Evolutionary conservation across 1,139 yeast genomes (phyloP), one percentile per base, ranked within the genome.

Genomic region (Nakaseomyces glabratus): DNA sequence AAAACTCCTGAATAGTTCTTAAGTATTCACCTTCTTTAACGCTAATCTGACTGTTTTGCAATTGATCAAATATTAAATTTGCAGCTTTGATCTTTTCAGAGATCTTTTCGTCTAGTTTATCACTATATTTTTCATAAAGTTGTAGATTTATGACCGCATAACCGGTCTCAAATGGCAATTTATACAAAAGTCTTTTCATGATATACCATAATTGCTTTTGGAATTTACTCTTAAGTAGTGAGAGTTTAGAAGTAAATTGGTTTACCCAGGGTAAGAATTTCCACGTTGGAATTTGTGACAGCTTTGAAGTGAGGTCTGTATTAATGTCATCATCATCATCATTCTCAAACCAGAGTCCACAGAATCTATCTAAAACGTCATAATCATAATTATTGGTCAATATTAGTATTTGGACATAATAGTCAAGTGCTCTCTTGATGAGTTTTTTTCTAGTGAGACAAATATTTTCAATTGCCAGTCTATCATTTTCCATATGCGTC

Each of bases 341-440:
- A 45, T 71, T 69, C 40, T 80, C 82, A 28, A 90, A 65, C 95
- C 96, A 88, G n/a, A 88, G 57, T 0, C 93, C 81, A 52, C 88
- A 78, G 42, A 88, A 79, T 36, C 82, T 70, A 46, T 85, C 94
- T 34, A 81, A 62, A 39, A 74, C 79, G 39, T 75, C 79, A 36
- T 69, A 73, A 33, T 69, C 69, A 40, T 63, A 66, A 10, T 61
- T 63, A 24, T 67, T 71, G 28, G 68, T 53, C 16, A 63, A 57
- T 2, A 66, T 57, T 20, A 79, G 60, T 33, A 82, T 65, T 33
- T 62, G 65, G 37, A 85, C 52, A 48, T 80, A 84, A 45, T 70
- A 78, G 28, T 65, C 68, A 9, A 81, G 64, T 0, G 94, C 74
- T 29, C 72, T 68, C 13, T 58, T 57, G 6, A 76, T 64, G 49